These are phyloP conservation scores for Austropuccinia psidii DNA, from an alignment of 1,284 basidiomycete genomes.

Conservation along the genomic window DNA sequence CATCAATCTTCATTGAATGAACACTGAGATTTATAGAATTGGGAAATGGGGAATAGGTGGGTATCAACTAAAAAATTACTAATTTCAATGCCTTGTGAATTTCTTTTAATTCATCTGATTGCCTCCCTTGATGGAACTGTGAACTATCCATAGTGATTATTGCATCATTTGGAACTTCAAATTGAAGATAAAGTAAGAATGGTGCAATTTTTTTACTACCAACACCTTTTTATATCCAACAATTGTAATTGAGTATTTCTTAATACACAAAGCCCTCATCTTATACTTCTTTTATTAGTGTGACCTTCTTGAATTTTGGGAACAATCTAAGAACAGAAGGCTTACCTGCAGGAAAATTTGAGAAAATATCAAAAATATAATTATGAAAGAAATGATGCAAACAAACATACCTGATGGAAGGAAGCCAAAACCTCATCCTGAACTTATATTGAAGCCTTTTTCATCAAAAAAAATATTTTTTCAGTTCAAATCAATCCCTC, in stretches of 20 bases:
- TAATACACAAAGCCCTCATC: background rate
- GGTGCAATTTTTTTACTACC: background rate
- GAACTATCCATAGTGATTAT: constrained; percentile 9
- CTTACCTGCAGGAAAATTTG: background rate
- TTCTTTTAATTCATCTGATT: background rate
- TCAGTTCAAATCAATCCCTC: too few species aligned
- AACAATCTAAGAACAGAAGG: background rate
- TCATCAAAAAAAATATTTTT: too few species aligned
- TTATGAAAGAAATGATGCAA: too few species aligned
- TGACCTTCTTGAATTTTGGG: background rate
- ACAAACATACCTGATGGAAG: too few species aligned
- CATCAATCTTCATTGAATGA: background rate
- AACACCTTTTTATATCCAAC: background rate
- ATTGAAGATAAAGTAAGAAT: background rate
- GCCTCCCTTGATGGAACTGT: background rate
- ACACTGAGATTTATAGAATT: background rate
- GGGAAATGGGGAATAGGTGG: background rate
- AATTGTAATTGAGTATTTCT: background rate
- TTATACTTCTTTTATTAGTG: background rate
- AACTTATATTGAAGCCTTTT: too few species aligned
- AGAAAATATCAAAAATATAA: too few species aligned
- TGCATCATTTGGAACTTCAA: background rate
- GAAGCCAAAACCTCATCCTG: too few species aligned
- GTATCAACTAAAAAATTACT: background rate
- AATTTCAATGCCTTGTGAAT: background rate